Base-by-base conservation (phyloP, 2,329 filamentous ascomycete species). In the Bretziella fagacearum region DNA sequence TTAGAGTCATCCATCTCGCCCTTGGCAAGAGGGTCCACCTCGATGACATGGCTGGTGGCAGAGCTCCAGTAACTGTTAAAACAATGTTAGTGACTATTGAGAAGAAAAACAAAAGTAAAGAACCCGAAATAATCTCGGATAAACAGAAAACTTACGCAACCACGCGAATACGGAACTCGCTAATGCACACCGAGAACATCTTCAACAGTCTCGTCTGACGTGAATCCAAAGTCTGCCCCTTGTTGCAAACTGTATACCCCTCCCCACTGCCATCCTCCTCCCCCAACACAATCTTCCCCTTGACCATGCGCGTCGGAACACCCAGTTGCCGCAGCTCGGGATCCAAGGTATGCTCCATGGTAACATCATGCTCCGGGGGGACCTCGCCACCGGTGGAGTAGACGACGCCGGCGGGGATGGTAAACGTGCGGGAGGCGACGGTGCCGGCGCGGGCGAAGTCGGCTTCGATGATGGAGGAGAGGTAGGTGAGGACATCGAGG, bases 151-250 rank as follows among this genome's bases (percentile, higher is more conserved):
- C 71, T 62, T 71, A 81, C 59, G 86, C 87, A 62, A 82, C 66
- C 54, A 93, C 66, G 57, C 77, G 72, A 50, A 98, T 78, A 61
- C 72, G 79, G 67, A 98, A 98, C 66, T 96, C 86, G 50, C 85
- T 84, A 64, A 91, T 76, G 53, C 83, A 84, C 49, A 95, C 76
- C 46, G 85, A 81, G 65, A 98, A 96, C 57, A 94, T 71, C 74
- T 96, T 96, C 63, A 98, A 64, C 59, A 98, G 66, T 53, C 86
- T 81, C 49, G 91, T 95, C 71, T 98, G 91, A 56, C 89, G 74
- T 55, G 83, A 87, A 63, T 95, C 87, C 55, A 98, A 65, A 37
- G 77, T 71, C 59, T 95, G 77, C 8, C 89, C 91, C 62, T 86
- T 79, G 57, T 77, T 78, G 66, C 89, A 96, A 43, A 98, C 77